Base-by-base conservation (phyloP, 176 grass and related monocot species). In the Oryza glumipatula region DNA sequence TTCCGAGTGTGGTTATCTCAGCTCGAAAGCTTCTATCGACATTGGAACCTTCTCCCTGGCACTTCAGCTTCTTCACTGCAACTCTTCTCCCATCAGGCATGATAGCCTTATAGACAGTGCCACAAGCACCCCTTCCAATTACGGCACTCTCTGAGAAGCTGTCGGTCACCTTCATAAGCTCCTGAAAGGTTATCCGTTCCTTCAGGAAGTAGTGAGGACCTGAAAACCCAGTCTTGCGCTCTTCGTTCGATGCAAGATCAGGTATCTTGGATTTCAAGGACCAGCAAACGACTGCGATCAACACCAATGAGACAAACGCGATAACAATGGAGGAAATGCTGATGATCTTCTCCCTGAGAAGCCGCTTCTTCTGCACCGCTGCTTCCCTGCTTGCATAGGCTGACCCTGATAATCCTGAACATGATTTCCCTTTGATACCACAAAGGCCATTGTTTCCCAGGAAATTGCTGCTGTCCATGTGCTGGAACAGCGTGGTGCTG, bases 1-100 rank as follows among this genome's bases (percentile, higher is more conserved):
- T 99, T 91, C 89, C 94, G 70, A 99, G 93, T 14, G 96, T 96
- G n/a, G 85, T 94, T 89, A 99, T 92, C 85, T 99, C 96, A 22
- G 96, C 89, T 79, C 78, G 85, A 74, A 99, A 99, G 87, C 96
- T 99, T 81, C 84, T 88, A 49, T 99, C 96, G 16, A 94, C 85
- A 46, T 83, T 91, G 43, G 96, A 92, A 68, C 94, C 75, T 81
- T 99, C 94, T 75, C 87, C 88, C 76, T 96, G 94, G 66, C 87
- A 84, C 76, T 89, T 99, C 4, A 99, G 87, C 83, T 90, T 96
- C 83, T 99, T 99, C 19, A 99, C 94, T 28, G 96, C 96, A 79
- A 99, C 89, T 77, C 78, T 70, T 60, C 76, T 32, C 5, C 96
- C 94, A 86, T 94, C 81, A 52, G 88, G 72, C 89, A 99, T 85